A percentile compares a stretch with the other conserved stretches of the same genome.
Evolutionary conservation across 164 flowering plant species (phyloP).

Genomic region (Nelumbo lutea): DNA sequence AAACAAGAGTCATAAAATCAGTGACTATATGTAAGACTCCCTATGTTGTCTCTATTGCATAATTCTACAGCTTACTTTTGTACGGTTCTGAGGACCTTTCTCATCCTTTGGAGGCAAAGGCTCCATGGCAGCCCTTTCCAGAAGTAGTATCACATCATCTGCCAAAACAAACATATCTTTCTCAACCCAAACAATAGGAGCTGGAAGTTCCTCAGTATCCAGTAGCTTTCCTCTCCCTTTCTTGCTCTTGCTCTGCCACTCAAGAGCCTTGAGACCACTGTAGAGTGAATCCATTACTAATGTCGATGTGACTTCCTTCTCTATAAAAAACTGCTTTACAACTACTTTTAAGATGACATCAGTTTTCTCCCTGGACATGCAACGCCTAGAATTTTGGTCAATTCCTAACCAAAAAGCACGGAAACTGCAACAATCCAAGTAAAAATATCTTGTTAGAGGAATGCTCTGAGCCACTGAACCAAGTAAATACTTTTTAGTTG

Average conservation of each 20-base stretch:
- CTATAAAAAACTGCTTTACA: conserved; percentile 86
- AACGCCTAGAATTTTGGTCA: conserved; percentile 64
- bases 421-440: conserved; percentile 54
- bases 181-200: conserved; percentile 73
- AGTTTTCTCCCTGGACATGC: conserved; percentile 77
- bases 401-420: conserved; percentile 82
- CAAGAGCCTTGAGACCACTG: conserved; percentile 94
- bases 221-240: conserved; percentile 40
- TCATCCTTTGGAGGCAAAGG: conserved; percentile 96
- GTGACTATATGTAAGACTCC: too few species aligned
- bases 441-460: neutral
- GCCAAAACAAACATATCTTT: conserved; percentile 81
- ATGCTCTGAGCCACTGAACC: neutral
- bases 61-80: conserved; percentile 47
- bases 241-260: conserved; percentile 56
- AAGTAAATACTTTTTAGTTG: neutral
- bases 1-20: too few species aligned
- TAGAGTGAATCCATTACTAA: conserved; percentile 97
- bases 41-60: neutral
- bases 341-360: conserved; percentile 77
- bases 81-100: conserved; percentile 94
- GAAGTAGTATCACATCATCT: conserved; percentile 74
- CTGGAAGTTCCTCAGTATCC: conserved; percentile 63
- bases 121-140: conserved; percentile 84
- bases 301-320: conserved; percentile 95